Percentiles rank a stretch among this genome's conserved stretches.
These are phyloP conservation scores for Elasticomyces elasticus DNA, from an alignment of 495 filamentous ascomycete species.

Conservation along the genomic window DNA sequence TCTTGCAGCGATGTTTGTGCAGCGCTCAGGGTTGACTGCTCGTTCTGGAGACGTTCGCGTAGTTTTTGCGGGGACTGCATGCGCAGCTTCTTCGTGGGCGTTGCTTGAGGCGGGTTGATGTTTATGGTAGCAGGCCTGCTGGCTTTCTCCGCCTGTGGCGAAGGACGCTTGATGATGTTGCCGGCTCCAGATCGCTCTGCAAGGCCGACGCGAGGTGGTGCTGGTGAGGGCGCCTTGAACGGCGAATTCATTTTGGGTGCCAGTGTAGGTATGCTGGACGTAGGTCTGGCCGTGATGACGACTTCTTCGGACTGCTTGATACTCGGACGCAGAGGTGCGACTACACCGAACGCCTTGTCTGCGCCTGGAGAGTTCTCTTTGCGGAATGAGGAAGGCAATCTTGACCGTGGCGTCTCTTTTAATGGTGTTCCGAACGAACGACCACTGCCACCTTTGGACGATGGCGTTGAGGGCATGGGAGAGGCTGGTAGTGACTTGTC, in stretches of 20 bases:
- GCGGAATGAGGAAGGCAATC: slow-evolving; percentile 20
- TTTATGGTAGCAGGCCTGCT: neutral
- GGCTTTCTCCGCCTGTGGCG: slow-evolving; percentile 12
- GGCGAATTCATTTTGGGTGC: slow-evolving; percentile 12
- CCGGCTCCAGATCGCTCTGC: slow-evolving; percentile 42
- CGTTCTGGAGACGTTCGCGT: slow-evolving; percentile 74
- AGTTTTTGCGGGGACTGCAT: slow-evolving; percentile 89
- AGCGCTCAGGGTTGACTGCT: slow-evolving; percentile 62
- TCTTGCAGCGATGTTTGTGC: slow-evolving; percentile 57
- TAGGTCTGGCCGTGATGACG: slow-evolving; percentile 15
- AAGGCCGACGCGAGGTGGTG: slow-evolving; percentile 32
- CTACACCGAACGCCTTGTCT: slow-evolving; percentile 3
- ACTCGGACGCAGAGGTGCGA: slow-evolving; percentile 17
- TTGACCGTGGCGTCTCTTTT: slow-evolving; percentile 12
- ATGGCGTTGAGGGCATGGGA: slow-evolving; percentile 21
- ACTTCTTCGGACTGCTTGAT: slow-evolving; percentile 41
- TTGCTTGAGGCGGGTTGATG: neutral
- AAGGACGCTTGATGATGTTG: slow-evolving; percentile 27
- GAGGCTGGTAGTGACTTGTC: slow-evolving; percentile 21
- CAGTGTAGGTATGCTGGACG: slow-evolving; percentile 43
- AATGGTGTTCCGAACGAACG: slow-evolving; percentile 24
- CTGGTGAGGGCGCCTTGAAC: slow-evolving; percentile 5
- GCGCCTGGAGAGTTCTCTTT: slow-evolving; percentile 32
- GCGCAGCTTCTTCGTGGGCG: slow-evolving; percentile 54
- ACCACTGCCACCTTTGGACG: slow-evolving; percentile 20